Evolutionary conservation across 148 eudicot genomes (phyloP), one percentile per base, ranked within the genome.

Genomic region (Rheum nobile): DNA sequence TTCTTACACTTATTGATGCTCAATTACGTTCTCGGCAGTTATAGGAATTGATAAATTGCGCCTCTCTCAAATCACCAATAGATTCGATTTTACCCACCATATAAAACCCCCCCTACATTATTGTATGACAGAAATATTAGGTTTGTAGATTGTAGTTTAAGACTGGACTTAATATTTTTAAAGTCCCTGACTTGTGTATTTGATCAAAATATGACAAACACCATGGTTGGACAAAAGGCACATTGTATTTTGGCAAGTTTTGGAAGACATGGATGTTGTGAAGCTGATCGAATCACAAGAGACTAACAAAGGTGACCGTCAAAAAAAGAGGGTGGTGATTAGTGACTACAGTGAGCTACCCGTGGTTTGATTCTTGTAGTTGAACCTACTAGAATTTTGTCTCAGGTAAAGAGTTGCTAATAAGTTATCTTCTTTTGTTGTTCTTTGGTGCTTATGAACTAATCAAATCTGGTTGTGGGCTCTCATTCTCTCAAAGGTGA

Each of bases 221-320:
- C 90, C 97, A 10, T 91, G 98, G 98, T 85, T 95, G 75, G 97
- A 95, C 78, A 72, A 83, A 78, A 90, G 87, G 86, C 97, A 95
- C 69, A 96, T 91, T 4, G 97, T 91, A 63, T 95, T 95, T 72
- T 97, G 96, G 72, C 98, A 95, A 79, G 92, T 91, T 65, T 42
- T 95, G 77, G 94, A 95, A 83, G 96, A 97, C 79, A 91, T 95
- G 96, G 97, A 92, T 65, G 70, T 92, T 42, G 99, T 95, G 22
- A 86, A 76, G 87, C 81, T 87, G 70, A 82, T 95, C 26, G 97
- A 95, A 74, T 85, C 92, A 2, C 94, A 90, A 75, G 94, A 88
- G 79, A 95, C 97, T 0, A 97, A 88, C 81, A 87, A 91, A 82
- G 96, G 96, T 70, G 97, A 95, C 81, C 97, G 96, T 72, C 98